phyloP scores from a whole-genome alignment of 1,284 basidiomycete species.

The Paramarasmius palmivorus region DNA sequence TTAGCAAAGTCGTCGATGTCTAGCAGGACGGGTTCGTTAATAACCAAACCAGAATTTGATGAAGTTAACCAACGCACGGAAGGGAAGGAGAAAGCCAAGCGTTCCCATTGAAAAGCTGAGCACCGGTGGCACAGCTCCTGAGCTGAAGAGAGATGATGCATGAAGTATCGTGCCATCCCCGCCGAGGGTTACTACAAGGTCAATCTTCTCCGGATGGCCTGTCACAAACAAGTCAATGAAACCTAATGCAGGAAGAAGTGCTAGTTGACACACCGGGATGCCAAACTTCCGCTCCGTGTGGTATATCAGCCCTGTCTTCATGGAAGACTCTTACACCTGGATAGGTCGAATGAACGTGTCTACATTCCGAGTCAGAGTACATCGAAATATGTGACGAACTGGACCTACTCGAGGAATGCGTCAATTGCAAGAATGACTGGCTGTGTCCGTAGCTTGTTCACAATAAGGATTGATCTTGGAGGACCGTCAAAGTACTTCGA shows the following conservation, averaged over 20 bases:
- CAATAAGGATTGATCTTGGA: slow-evolving; percentile 61
- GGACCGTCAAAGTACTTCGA: slow-evolving; percentile 30
- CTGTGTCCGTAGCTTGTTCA: slow-evolving; percentile 75
- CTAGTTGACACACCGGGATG: slow-evolving; percentile 45
- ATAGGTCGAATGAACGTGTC: slow-evolving; percentile 66
- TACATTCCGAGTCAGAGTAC: slow-evolving; percentile 24
- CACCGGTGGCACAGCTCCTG: slow-evolving; percentile 90
- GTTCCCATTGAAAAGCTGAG: slow-evolving; percentile 97
- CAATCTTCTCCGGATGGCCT: slow-evolving; percentile 63
- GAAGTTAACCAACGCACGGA: slow-evolving; percentile 61
- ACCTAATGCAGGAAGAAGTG: slow-evolving; percentile 7
- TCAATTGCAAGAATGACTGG: slow-evolving; percentile 75
- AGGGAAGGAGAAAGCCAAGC: slow-evolving; percentile 91
- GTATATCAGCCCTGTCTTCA: slow-evolving; percentile 70
- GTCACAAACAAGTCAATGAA: slow-evolving; percentile 15
- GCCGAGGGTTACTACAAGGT: slow-evolving; percentile 90
- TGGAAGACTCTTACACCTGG: slow-evolving; percentile 76
- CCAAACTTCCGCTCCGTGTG: slow-evolving; percentile 66
- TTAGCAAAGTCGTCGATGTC: slow-evolving; percentile 82
- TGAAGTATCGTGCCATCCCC: slow-evolving; percentile 97
- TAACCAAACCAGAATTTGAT: neutral
- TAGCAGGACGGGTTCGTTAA: slow-evolving; percentile 29
- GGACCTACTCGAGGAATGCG: slow-evolving; percentile 58
- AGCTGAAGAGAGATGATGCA: slow-evolving; percentile 89
- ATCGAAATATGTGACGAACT: slow-evolving; percentile 5